Conservation (phyloP, 441 rosid species). For the Populus hybrid region DNA sequence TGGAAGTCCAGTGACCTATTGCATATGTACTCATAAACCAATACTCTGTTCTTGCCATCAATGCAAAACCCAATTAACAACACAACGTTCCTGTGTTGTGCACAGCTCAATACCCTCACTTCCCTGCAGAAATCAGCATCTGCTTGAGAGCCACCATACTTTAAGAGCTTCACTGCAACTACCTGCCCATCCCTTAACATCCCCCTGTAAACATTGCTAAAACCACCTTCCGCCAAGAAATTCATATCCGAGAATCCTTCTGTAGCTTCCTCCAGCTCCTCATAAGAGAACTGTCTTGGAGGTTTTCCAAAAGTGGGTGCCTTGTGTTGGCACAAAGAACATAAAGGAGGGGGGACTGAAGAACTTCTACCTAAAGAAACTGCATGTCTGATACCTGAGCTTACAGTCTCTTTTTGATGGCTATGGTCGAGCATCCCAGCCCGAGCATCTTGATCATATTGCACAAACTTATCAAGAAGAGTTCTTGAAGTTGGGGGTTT, state of each 20-base stretch:
- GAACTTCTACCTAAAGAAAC: conserved; percentile 52
- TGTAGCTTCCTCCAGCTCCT: conserved; percentile 56
- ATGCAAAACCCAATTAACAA: conserved; percentile 60
- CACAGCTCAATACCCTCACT: conserved; percentile 66
- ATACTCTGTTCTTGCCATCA: conserved; percentile 47
- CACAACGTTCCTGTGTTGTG: conserved; percentile 72
- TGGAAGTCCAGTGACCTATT: conserved; percentile 65
- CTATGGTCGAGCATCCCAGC: conserved; percentile 24
- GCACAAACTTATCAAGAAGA: conserved; percentile 44
- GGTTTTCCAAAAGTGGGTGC: conserved; percentile 68
- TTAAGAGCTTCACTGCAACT: conserved; percentile 64
- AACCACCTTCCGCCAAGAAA: conserved; percentile 63
- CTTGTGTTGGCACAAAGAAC: conserved; percentile 62
- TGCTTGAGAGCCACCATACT: conserved; percentile 40
- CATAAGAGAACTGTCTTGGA: conserved; percentile 52
- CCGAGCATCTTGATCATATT: conserved; percentile 40
- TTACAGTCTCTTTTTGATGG: conserved; percentile 24
- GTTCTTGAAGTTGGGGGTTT: conserved; percentile 35
- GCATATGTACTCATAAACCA: conserved; percentile 72
- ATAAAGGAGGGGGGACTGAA: conserved; percentile 66
- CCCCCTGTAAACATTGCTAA: conserved; percentile 56
- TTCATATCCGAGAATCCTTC: conserved; percentile 53
- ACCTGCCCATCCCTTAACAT: conserved; percentile 52
- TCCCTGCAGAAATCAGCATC: conserved; percentile 70
- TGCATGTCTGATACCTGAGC: conserved; percentile 37